A percentile compares a stretch with the other conserved stretches of the same genome.
phyloP scores from a whole-genome alignment of 768 basidiomycete genomes.

The Rhodosporidiobolus sp. region DNA sequence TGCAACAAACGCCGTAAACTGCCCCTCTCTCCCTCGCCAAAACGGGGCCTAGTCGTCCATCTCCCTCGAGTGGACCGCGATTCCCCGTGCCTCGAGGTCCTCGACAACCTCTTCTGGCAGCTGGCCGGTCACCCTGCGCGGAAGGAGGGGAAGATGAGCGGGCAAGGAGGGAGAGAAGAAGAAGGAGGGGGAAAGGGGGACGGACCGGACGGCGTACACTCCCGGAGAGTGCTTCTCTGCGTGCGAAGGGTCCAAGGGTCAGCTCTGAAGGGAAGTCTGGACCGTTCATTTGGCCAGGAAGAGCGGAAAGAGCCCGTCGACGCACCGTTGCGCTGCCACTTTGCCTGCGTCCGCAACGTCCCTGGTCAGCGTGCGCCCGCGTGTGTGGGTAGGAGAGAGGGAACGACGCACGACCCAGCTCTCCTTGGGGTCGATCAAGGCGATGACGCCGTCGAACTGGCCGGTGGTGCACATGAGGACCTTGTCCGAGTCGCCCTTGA shows the following conservation, averaged over 20 bases:
- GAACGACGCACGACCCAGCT: slow-evolving; percentile 71
- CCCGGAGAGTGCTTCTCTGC: slow-evolving; percentile 85
- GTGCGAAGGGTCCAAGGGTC: neutral
- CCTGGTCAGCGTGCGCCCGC: neutral
- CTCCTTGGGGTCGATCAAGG: slow-evolving; percentile 75
- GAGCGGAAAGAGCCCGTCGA: slow-evolving; percentile 34
- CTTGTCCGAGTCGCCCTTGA: slow-evolving; percentile 80
- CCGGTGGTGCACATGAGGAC: slow-evolving; percentile 83
- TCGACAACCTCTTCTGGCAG: slow-evolving; percentile 80
- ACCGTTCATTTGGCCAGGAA: too few relatives aligned
- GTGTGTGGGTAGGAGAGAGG: neutral
- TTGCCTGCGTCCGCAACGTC: slow-evolving; percentile 48
- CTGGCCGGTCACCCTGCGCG: slow-evolving; percentile 64
- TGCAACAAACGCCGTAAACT: too few relatives aligned
- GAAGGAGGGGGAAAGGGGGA: neutral
- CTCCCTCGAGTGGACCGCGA: slow-evolving; percentile 55
- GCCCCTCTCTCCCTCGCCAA: neutral
- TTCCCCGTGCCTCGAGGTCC: slow-evolving; percentile 69
- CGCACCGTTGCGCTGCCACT: slow-evolving; percentile 91
- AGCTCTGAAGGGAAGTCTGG: too few relatives aligned
- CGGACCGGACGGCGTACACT: slow-evolving; percentile 77
- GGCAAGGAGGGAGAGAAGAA: slow-evolving; percentile 32
- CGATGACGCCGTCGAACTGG: slow-evolving; percentile 86
- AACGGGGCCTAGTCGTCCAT: slow-evolving; percentile 37
- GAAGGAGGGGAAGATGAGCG: neutral